Conservation (phyloP, 768 basidiomycete species). For the Saitozyma sp. region DNA sequence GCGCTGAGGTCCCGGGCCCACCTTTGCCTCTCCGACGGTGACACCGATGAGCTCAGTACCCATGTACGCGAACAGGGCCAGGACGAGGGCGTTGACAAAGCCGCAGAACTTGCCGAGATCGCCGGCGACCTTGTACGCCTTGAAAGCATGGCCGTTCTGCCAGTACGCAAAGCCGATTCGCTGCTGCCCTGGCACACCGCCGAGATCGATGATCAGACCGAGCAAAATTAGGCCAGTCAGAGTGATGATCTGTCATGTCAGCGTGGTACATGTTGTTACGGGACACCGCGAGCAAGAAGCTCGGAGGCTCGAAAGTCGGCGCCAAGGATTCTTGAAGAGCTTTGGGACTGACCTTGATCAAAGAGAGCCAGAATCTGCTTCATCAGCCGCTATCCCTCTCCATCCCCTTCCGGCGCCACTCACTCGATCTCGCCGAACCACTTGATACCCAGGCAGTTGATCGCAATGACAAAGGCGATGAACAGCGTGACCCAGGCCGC, state of each 20-base stretch:
- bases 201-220: constrained; percentile 57
- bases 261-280: no score
- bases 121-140: constrained; percentile 28
- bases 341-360: constrained; percentile 39
- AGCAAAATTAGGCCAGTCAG: constrained; percentile 52
- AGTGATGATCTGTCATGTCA: constrained; percentile 14
- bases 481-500: constrained; percentile 32
- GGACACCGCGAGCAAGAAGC: no score
- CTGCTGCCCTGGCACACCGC: constrained; percentile 62
- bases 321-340: no score
- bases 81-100: constrained; percentile 38
- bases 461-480: constrained; percentile 32
- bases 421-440: constrained; percentile 43
- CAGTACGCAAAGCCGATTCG: constrained; percentile 57
- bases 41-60: constrained; percentile 40
- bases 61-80: constrained; percentile 37
- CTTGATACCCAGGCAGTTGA: constrained; percentile 45
- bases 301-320: no score
- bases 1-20: no score
- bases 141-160: constrained; percentile 45
- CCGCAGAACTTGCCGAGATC: constrained; percentile 37
- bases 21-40: constrained; percentile 37
- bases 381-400: neutral
- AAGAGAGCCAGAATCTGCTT: constrained; percentile 34
- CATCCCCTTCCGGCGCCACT: neutral